A percentile compares a stretch with the other conserved stretches of the same genome.
phyloP scores from a whole-genome alignment of 805 yeast genomes.

The Candida maris region DNA sequence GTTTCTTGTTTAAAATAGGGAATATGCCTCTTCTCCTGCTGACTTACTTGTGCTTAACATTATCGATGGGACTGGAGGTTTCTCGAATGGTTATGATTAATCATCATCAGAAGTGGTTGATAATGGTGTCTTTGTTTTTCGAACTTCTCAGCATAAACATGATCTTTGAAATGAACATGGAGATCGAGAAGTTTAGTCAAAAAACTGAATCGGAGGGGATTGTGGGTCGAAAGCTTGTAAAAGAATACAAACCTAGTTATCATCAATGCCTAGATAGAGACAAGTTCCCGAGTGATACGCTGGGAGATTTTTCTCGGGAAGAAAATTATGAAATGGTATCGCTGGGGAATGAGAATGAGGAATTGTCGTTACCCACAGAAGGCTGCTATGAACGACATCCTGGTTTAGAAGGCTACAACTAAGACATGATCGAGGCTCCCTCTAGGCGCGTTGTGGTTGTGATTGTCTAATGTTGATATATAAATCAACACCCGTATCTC shows the following conservation, averaged over 20 bases:
- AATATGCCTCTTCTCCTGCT: conserved; percentile 46
- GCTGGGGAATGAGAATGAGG: no score
- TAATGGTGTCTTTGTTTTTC: conserved; percentile 41
- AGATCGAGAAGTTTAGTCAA: conserved; percentile 48
- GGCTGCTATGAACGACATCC: no score
- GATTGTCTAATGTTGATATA: no score
- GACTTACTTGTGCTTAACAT: conserved; percentile 35
- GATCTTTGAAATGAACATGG: conserved; percentile 65
- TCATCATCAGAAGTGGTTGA: conserved; percentile 48
- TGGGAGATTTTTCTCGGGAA: no score
- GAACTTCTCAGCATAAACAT: conserved; percentile 49
- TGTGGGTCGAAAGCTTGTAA: conserved; percentile 54
- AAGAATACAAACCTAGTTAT: background rate
- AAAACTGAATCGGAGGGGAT: conserved; percentile 52
- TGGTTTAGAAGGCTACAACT: no score
- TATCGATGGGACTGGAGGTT: conserved; percentile 33
- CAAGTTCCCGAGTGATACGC: no score
- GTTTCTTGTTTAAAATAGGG: conserved; percentile 42
- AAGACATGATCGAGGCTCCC: no score
- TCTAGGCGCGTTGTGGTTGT: no score
- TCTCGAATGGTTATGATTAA: conserved; percentile 26
- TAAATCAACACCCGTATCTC: no score
- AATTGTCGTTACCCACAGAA: no score
- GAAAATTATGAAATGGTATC: no score
- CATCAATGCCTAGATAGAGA: background rate